Conservation (phyloP, 1,139 yeast species). For the Protomyces lactucae-debilis region DNA sequence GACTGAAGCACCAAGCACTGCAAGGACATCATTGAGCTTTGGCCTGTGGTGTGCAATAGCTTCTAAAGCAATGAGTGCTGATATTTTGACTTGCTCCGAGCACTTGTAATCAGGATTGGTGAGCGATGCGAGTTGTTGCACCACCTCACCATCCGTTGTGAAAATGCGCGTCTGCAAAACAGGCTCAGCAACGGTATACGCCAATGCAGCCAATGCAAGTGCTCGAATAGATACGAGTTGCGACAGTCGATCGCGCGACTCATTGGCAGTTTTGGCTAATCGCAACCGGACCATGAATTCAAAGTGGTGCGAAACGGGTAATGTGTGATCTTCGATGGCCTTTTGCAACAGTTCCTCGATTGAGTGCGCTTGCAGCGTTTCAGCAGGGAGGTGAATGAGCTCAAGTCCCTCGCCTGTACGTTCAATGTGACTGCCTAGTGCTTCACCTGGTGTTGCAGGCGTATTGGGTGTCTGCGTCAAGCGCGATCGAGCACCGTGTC, state of each 20-base stretch:
- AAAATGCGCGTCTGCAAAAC: constrained; percentile 50
- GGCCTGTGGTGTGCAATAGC: constrained; percentile 63
- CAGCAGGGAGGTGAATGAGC: constrained; percentile 13
- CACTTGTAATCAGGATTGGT: constrained; percentile 59
- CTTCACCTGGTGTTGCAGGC: background rate
- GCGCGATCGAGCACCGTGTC: background rate
- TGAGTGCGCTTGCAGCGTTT: constrained; percentile 1
- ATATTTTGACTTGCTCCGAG: constrained; percentile 48
- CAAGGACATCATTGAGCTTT: constrained; percentile 72
- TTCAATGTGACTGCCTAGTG: background rate
- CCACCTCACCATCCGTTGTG: constrained; percentile 69
- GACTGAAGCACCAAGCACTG: constrained; percentile 85
- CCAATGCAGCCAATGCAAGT: constrained; percentile 57
- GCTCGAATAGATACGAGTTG: constrained; percentile 58
- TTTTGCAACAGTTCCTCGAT: constrained; percentile 14
- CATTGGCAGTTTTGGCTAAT: constrained; percentile 18
- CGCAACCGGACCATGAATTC: constrained; percentile 27
- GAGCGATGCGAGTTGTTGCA: constrained; percentile 66
- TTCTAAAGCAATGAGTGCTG: constrained; percentile 66
- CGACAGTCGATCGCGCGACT: constrained; percentile 50
- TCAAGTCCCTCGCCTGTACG: constrained; percentile 22
- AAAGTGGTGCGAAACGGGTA: constrained; percentile 14
- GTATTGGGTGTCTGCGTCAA: background rate
- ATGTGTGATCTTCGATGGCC: constrained; percentile 3
- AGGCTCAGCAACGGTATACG: constrained; percentile 31